Conservation (phyloP, 257 asterid genomes). For the Cordia subcordata region DNA sequence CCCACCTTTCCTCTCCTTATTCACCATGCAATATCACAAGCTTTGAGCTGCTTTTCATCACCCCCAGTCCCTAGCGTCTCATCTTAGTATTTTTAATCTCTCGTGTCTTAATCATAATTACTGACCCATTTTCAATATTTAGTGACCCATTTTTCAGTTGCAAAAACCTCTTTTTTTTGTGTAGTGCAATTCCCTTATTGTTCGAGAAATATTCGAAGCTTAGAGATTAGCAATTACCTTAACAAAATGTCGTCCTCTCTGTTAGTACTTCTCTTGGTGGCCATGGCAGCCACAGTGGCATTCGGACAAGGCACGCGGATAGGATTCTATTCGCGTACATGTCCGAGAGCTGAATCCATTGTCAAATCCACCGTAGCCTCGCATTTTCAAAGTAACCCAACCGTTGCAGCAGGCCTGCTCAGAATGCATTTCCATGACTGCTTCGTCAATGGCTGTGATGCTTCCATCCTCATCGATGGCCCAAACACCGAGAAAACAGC, state of each 20-base stretch:
- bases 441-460: slow-evolving; percentile 85
- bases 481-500: slow-evolving; percentile 48
- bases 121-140: too few relatives aligned
- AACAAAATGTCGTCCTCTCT: not conserved
- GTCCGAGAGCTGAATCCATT: slow-evolving; percentile 63
- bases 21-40: not conserved
- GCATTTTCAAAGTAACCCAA: slow-evolving; percentile 37
- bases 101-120: too few relatives aligned
- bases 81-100: too few relatives aligned
- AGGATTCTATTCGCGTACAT: slow-evolving; percentile 61
- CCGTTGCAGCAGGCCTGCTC: slow-evolving; percentile 62
- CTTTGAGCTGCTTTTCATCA: slow-evolving; percentile 39
- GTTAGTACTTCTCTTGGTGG: not conserved
- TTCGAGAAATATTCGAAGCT: too few relatives aligned
- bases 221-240: not conserved
- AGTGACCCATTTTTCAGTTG: too few relatives aligned
- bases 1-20: not conserved
- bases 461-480: slow-evolving; percentile 63
- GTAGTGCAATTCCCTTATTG: too few relatives aligned
- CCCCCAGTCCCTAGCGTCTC: too few relatives aligned
- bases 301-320: slow-evolving; percentile 65
- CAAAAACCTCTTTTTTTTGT: too few relatives aligned
- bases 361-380: slow-evolving; percentile 50
- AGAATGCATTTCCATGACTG: slow-evolving; percentile 93
- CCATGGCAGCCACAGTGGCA: slow-evolving; percentile 16